Evolutionary conservation across 768 basidiomycete genomes (phyloP).

Genomic region (Suillus hirtellus): DNA sequence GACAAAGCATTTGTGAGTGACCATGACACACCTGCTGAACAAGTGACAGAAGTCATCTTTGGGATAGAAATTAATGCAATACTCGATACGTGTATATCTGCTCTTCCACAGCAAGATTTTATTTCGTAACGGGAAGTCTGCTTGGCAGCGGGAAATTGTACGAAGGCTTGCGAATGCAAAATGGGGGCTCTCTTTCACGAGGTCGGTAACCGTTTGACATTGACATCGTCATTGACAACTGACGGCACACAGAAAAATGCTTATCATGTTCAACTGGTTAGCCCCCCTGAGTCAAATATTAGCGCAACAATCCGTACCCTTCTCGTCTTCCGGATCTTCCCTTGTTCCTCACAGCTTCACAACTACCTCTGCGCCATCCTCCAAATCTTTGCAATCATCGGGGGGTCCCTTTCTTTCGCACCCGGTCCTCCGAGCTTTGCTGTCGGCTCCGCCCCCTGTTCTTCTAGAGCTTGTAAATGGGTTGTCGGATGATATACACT

Average conservation of each 20-base stretch:
- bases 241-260: conserved; percentile 57
- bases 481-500: conserved; percentile 75
- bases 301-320: conserved; percentile 68
- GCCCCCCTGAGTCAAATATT: conserved; percentile 69
- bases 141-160: conserved; percentile 58
- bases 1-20: conserved; percentile 82
- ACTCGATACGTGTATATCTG: conserved; percentile 73
- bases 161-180: conserved; percentile 54
- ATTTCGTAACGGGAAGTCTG: conserved; percentile 41
- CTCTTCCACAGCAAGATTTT: conserved; percentile 63
- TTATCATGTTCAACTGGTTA: conserved; percentile 86
- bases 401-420: conserved; percentile 37
- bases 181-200: conserved; percentile 71
- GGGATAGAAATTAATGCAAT: conserved; percentile 82
- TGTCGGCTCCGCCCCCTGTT: conserved; percentile 82
- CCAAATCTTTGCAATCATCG: conserved; percentile 8
- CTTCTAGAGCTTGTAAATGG: conserved; percentile 76
- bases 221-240: conserved; percentile 10
- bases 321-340: conserved; percentile 41
- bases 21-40: conserved; percentile 7
- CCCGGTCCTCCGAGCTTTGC: conserved; percentile 70
- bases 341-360: conserved; percentile 23
- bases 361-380: conserved; percentile 15
- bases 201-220: conserved; percentile 42
- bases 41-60: not conserved